These are phyloP conservation scores for Diaporthe amygdali DNA, from an alignment of 2,329 filamentous ascomycete genomes.

Conservation along the genomic window DNA sequence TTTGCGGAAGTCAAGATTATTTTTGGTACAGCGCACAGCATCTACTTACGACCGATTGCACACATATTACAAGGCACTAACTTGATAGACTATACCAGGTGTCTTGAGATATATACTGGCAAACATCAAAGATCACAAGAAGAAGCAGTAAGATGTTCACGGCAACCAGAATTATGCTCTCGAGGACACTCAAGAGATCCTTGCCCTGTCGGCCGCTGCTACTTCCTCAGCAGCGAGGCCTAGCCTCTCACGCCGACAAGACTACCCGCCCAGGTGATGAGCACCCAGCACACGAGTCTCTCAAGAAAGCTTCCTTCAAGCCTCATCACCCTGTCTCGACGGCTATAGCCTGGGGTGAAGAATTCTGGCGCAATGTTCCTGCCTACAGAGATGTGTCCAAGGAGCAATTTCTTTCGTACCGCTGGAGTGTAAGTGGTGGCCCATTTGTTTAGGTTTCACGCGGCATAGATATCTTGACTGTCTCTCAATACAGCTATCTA, in stretches of 20 bases:
- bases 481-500: neutral
- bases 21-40: no score
- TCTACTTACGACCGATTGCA: neutral
- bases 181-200: neutral
- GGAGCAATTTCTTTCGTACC: slow-evolving; percentile 56
- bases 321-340: neutral
- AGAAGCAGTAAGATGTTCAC: neutral
- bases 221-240: neutral
- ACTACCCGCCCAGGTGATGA: neutral
- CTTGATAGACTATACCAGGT: neutral
- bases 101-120: neutral
- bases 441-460: no score
- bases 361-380: slow-evolving; percentile 57
- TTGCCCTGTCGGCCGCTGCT: neutral
- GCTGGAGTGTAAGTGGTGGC: slow-evolving; percentile 56
- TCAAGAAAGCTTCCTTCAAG: neutral
- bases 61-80: neutral
- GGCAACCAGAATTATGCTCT: neutral
- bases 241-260: neutral
- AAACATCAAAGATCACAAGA: no score
- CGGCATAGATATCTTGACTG: no score
- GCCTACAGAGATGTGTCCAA: slow-evolving; percentile 53
- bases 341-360: slow-evolving; percentile 28
- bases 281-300: neutral
- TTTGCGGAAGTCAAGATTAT: no score